Base-by-base conservation (phyloP, 2,329 filamentous ascomycete genomes). In the Fusarium sp. region DNA sequence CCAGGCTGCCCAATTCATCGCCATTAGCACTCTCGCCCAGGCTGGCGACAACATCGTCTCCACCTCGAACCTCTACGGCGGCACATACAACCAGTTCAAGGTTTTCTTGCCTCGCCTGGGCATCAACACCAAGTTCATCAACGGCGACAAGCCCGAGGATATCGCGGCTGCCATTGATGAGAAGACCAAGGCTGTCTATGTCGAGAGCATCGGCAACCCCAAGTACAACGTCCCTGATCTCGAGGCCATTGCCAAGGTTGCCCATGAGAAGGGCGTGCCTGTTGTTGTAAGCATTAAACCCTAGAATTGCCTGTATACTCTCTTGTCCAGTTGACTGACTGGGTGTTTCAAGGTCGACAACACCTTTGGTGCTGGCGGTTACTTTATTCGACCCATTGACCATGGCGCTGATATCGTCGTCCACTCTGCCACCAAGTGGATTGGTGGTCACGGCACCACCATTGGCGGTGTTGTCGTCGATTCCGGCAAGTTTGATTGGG, bases 71-170 rank as follows among this genome's bases (percentile, higher is more conserved):
- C 85, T 98, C 61, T 97, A 98, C 82, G 95, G 95, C 71, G 95
- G 95, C 79, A 98, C 95, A 15, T 98, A 97, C 86, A 98, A 98
- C 84, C 95, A 98, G 85, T 90, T 98, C 84, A 98, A 98, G 84
- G 94, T 98, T 47, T 88, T 94, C 72, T 86, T 98, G 60, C 92
- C 94, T 7, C 90, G 95, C n/a, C 83, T 97, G 47, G 95, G 95
- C 66, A 94, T 98, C 78, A 85, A 86, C 43, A 96, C 94, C 77
- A 97, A 95, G 84, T 98, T 98, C 75, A 88, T 97, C 76, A 86
- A 90, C 59, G 93, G 94, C 46, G 94, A 97, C 81, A 90, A 90
- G 62, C 85, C 93, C 13, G 91, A 91, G 73, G 94, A 94, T 75
- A 92, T 98, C 76, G 91, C 89, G 39, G 89, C 90, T 48, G 90